Evolutionary conservation across 179 eudicot genomes (phyloP).

Genomic region (Silene noctiflora): DNA sequence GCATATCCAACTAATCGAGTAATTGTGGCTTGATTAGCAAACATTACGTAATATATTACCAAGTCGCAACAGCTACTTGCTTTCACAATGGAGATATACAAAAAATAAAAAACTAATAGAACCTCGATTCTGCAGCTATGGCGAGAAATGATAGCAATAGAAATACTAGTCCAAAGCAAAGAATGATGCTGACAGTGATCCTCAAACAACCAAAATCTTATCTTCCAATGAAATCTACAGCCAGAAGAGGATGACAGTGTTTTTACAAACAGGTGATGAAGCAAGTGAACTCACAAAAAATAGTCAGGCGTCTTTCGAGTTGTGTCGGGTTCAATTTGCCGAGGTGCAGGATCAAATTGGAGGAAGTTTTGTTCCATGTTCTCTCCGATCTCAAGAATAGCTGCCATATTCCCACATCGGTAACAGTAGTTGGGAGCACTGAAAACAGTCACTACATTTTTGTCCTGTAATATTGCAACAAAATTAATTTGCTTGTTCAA

Average conservation of each 20-base stretch:
- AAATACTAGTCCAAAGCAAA: constrained; percentile 44
- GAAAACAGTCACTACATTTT: constrained; percentile 87
- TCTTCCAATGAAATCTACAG: constrained; percentile 46
- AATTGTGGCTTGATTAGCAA: no score
- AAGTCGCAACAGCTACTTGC: constrained; percentile 16
- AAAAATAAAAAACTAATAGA: constrained; percentile 12
- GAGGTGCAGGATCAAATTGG: constrained; percentile 89
- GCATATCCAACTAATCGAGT: no score
- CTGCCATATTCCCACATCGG: constrained; percentile 95
- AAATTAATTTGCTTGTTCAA: background rate
- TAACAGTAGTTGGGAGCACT: constrained; percentile 95
- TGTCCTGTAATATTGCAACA: constrained; percentile 46
- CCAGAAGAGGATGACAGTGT: constrained; percentile 34
- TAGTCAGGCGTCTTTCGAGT: constrained; percentile 93
- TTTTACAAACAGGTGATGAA: constrained; percentile 28
- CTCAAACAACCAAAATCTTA: constrained; percentile 43
- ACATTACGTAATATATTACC: constrained; percentile 22
- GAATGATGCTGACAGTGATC: constrained; percentile 40
- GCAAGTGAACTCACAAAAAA: constrained; percentile 60
- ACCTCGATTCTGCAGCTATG: constrained; percentile 29
- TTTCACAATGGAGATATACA: constrained; percentile 27
- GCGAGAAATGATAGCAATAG: constrained; percentile 30
- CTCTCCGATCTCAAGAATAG: constrained; percentile 88
- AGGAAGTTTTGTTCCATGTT: constrained; percentile 93
- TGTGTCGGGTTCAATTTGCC: constrained; percentile 87